Evolutionary conservation across 2,329 filamentous ascomycete species (phyloP).

Genomic region (Tolypocladium pustulatum): DNA sequence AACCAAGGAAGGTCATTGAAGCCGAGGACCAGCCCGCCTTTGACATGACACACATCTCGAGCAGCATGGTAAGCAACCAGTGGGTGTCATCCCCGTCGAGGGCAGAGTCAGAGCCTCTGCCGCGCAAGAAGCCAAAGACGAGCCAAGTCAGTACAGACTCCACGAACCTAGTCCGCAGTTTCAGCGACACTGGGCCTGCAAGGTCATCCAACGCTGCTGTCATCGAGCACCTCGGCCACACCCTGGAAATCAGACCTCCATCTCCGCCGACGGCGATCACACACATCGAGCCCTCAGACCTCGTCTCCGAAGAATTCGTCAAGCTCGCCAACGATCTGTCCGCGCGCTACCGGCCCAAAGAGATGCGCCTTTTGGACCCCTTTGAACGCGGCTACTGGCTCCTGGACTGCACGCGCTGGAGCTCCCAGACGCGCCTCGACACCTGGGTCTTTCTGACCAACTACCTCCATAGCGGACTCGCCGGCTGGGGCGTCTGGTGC

Average conservation of each 20-base stretch:
- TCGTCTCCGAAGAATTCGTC: slow-evolving; percentile 49
- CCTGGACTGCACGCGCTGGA: slow-evolving; percentile 49
- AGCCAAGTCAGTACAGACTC: slow-evolving; percentile 4
- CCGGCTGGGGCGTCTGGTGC: slow-evolving; percentile 60
- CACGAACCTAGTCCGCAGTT: slow-evolving; percentile 13
- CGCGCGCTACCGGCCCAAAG: slow-evolving; percentile 40
- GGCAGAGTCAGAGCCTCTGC: slow-evolving; percentile 20
- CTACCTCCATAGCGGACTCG: slow-evolving; percentile 45
- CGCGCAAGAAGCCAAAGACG: slow-evolving; percentile 15
- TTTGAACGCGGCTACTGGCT: slow-evolving; percentile 75
- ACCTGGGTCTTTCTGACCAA: slow-evolving; percentile 54
- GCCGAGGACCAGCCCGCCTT: slow-evolving; percentile 1
- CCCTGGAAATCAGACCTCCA: slow-evolving; percentile 41
- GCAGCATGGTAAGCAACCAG: slow-evolving; percentile 13
- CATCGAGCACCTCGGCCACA: slow-evolving; percentile 13
- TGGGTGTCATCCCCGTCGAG: slow-evolving; percentile 9
- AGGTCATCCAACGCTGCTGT: slow-evolving; percentile 6
- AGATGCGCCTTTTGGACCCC: slow-evolving; percentile 22
- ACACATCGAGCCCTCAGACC: slow-evolving; percentile 32
- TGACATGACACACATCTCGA: slow-evolving; percentile 22
- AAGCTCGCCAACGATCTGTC: slow-evolving; percentile 36
- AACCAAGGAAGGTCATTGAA: not conserved
- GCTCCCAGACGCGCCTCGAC: slow-evolving; percentile 29
- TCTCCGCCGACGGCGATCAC: slow-evolving; percentile 38
- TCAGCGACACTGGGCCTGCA: slow-evolving; percentile 17